phyloP scores from a whole-genome alignment of 2,329 filamentous ascomycete genomes.

The Ambrosiella xylebori region DNA sequence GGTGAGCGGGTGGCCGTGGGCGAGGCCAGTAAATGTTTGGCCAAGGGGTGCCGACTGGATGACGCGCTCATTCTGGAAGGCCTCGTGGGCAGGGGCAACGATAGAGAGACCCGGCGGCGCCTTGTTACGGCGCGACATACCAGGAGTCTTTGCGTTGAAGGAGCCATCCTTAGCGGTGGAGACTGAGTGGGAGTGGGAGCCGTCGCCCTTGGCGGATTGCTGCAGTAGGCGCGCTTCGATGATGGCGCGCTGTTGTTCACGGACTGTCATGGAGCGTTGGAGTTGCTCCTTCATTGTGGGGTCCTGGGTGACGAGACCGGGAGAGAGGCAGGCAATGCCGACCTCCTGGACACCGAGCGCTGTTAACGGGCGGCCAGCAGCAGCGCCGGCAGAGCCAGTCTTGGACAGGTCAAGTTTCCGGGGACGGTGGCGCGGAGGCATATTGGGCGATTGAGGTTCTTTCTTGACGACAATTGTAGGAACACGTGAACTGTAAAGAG shows the following conservation, averaged over 20 bases:
- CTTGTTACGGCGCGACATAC: constrained; percentile 56
- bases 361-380: constrained; percentile 57
- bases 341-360: constrained; percentile 78
- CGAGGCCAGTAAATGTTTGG: constrained; percentile 81
- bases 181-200: constrained; percentile 21
- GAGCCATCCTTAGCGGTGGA: constrained; percentile 29
- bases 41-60: constrained; percentile 92
- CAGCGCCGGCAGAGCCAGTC: constrained; percentile 35
- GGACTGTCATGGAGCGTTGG: constrained; percentile 80
- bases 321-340: constrained; percentile 82
- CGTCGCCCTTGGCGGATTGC: constrained; percentile 59
- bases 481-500: constrained; percentile 33
- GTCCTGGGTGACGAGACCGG: constrained; percentile 89
- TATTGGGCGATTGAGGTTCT: constrained; percentile 75
- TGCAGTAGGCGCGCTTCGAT: constrained; percentile 86
- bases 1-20: constrained; percentile 56
- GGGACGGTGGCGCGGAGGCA: constrained; percentile 57
- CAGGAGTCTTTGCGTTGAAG: constrained; percentile 53
- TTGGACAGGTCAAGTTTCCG: constrained; percentile 64
- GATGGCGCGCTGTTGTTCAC: constrained; percentile 85
- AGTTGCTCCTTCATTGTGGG: constrained; percentile 93
- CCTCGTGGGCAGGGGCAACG: constrained; percentile 78
- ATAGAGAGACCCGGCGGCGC: constrained; percentile 84
- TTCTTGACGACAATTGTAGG: constrained; percentile 93
- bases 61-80: constrained; percentile 84